Base-by-base conservation (phyloP, 2,329 filamentous ascomycete species). In the Pestalotiopsis sp. region DNA sequence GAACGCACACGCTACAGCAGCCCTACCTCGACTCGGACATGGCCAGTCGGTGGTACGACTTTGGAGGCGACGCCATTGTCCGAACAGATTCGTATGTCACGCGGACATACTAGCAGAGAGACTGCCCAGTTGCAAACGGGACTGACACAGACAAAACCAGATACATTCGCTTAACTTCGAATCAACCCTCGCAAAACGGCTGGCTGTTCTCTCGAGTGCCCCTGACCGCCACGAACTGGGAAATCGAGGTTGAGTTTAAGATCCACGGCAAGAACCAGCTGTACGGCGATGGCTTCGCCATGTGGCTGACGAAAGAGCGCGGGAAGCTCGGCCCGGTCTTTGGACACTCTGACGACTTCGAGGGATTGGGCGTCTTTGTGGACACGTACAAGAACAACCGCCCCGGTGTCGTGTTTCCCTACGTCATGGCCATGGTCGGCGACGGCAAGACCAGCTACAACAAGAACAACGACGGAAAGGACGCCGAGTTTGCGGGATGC, bases 371-470 rank as follows among this genome's bases (percentile, higher is more conserved):
- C 66, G 87, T 99, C 80, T 98, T 98, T 84, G 89, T 99, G 82
- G 96, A 99, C 79, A 99, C 96, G 58, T 99, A 99, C 87, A 99
- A 99, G 89, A 99, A 99, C 85, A 97, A 98, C 84, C 90, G 96
- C 14, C 95, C 96, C 0, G 96, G 96, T 57, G 92, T 94, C 56
- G 92, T 97, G 60, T 99, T 99, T 82, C 96, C 96, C 64, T 98
- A 97, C 78, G 92, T 99, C 75, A 98, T 98, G 94, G 95, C 94
- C 70, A 98, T 98, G 96, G 86, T 94, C 73, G 96, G 96, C 69
- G 96, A 99, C 79, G 95, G 96, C 70, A 85, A 94, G 78, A 97
- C 92, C 6, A 79, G 85, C 14, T 99, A 99, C 82, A 94, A 98
- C 84, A 94, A 98, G 83, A 90, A 91, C 74, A 94, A 94, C 75